phyloP scores from a whole-genome alignment of 2,329 filamentous ascomycete genomes.

The Verticillium isaacii region DNA sequence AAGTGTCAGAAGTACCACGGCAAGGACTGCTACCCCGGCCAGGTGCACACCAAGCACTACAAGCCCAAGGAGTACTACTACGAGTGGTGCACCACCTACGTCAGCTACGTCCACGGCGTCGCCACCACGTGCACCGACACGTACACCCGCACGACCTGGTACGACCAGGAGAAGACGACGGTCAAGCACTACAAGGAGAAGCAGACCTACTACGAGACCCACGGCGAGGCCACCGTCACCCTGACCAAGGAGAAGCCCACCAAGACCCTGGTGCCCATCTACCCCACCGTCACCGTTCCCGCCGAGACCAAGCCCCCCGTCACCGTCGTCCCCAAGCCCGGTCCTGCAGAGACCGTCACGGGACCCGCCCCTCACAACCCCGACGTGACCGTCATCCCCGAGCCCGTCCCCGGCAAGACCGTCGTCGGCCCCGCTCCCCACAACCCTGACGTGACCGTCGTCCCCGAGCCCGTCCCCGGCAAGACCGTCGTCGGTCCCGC shows the following conservation, averaged over 20 bases:
- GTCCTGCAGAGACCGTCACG: background rate
- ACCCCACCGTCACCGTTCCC: background rate
- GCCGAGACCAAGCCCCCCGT: background rate
- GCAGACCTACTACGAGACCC: background rate
- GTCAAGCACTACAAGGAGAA: background rate
- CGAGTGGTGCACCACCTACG: constrained; percentile 1
- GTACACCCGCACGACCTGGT: background rate
- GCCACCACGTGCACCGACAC: background rate
- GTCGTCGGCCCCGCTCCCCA: background rate
- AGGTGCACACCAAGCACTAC: background rate
- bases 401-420: background rate
- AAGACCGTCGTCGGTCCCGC: background rate
- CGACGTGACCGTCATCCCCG: background rate
- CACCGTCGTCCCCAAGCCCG: background rate
- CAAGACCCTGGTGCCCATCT: background rate
- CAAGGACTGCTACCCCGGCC: constrained; percentile 1
- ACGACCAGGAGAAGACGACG: constrained; percentile 1
- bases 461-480: background rate
- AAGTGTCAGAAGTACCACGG: background rate
- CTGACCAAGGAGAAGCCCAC: background rate
- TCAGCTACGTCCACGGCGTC: background rate
- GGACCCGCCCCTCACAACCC: background rate
- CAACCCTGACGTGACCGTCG: background rate
- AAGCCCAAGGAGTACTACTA: background rate
- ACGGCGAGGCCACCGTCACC: background rate